phyloP scores from a whole-genome alignment of 495 filamentous ascomycete species.

The Lophiotrema nucula region DNA sequence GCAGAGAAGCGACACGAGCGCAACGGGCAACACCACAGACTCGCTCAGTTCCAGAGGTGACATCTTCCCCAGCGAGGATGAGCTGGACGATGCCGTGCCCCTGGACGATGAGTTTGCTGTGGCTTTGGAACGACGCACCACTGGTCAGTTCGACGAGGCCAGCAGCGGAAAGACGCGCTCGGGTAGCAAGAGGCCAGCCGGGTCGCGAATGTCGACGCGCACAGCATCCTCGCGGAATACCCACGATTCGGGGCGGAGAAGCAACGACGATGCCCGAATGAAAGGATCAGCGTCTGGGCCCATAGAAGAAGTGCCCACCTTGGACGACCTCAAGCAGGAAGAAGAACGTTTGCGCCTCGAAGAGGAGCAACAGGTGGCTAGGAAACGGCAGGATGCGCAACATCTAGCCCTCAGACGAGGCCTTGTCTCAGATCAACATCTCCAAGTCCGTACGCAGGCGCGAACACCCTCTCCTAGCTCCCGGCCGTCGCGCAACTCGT shows the following conservation, averaged over 20 bases:
- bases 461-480: neutral
- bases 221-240: slow-evolving; percentile 35
- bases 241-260: slow-evolving; percentile 38
- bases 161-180: slow-evolving; percentile 63
- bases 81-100: slow-evolving; percentile 80
- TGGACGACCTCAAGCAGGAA: slow-evolving; percentile 73
- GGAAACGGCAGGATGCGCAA: slow-evolving; percentile 68
- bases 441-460: neutral
- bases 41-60: slow-evolving; percentile 92
- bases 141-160: slow-evolving; percentile 59
- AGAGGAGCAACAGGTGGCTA: slow-evolving; percentile 69
- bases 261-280: slow-evolving; percentile 20
- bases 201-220: slow-evolving; percentile 39
- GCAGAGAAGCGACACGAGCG: slow-evolving; percentile 74
- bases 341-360: slow-evolving; percentile 65
- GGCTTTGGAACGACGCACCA: slow-evolving; percentile 65
- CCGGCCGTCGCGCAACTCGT: neutral
- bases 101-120: slow-evolving; percentile 92
- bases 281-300: slow-evolving; percentile 24
- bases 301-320: slow-evolving; percentile 52
- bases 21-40: slow-evolving; percentile 80
- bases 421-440: slow-evolving; percentile 39
- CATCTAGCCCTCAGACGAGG: slow-evolving; percentile 70
- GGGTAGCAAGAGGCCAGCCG: slow-evolving; percentile 40
- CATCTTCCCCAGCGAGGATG: slow-evolving; percentile 87